Conservation (phyloP, 495 filamentous ascomycete species). For the Penicillium ochrochloron region DNA sequence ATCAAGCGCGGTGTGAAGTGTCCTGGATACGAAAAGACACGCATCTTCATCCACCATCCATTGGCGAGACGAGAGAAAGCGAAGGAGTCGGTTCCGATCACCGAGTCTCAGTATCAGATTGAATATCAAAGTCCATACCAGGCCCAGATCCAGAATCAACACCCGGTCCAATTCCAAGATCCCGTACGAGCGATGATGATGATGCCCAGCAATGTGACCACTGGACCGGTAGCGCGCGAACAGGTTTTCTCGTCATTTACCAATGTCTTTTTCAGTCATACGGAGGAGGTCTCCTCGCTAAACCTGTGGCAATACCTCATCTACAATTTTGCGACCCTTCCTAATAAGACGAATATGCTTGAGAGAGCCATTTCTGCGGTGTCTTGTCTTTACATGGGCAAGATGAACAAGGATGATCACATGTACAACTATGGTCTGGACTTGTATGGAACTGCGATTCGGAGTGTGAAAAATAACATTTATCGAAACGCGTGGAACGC, state of each 20-base stretch:
- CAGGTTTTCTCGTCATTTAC: conserved; percentile 14
- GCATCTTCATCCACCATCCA: conserved; percentile 11
- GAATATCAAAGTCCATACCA: background rate
- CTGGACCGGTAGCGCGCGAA: conserved; percentile 4
- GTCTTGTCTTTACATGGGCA: conserved; percentile 18
- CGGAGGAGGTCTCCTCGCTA: conserved; percentile 4
- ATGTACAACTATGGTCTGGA: conserved; percentile 18
- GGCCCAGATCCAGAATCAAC: background rate
- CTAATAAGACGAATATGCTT: conserved; percentile 16
- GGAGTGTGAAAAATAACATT: conserved; percentile 7
- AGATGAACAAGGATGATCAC: conserved; percentile 9
- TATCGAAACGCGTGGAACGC: conserved; percentile 19
- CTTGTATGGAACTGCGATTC: conserved; percentile 20
- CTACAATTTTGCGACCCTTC: conserved; percentile 10
- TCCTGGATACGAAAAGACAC: conserved; percentile 10
- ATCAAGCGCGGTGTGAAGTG: conserved; percentile 12
- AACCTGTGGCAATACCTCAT: conserved; percentile 17
- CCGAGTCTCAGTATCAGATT: conserved; percentile 1
- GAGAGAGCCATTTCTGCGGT: conserved; percentile 16
- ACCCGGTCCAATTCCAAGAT: background rate
- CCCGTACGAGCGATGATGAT: background rate
- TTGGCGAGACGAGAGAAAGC: background rate
- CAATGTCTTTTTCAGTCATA: conserved; percentile 7
- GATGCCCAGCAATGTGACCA: background rate
- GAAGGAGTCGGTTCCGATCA: background rate